A percentile compares a stretch with the other conserved stretches of the same genome.
Conservation (phyloP, 164 flowering plant species). For the Chloranthus sessilifolius region DNA sequence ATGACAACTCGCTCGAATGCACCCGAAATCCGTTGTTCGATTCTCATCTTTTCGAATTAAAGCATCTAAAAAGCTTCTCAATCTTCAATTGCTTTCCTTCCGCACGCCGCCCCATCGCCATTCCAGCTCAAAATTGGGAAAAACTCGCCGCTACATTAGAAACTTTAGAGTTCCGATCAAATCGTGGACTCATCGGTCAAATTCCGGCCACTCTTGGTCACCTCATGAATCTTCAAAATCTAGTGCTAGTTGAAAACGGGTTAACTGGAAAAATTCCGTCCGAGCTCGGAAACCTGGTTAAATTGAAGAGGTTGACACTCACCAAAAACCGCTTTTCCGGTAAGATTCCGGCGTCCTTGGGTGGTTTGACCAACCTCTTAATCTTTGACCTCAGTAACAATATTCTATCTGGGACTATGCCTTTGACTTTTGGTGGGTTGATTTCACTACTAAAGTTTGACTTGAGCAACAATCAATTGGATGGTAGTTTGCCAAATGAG, state of each 20-base stretch:
- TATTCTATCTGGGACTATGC: conserved; percentile 53
- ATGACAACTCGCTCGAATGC: conserved; percentile 71
- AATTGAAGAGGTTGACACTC: conserved; percentile 46
- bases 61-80: conserved; percentile 57
- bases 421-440: conserved; percentile 52
- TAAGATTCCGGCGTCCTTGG: conserved; percentile 42
- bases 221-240: conserved; percentile 50
- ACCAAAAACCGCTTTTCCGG: conserved; percentile 52
- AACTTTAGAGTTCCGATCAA: conserved; percentile 65
- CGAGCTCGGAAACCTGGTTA: conserved; percentile 36
- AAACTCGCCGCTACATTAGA: conserved; percentile 47
- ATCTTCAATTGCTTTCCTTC: conserved; percentile 66
- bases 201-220: conserved; percentile 42
- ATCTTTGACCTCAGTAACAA: conserved; percentile 79
- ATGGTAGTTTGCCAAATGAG: conserved; percentile 51
- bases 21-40: conserved; percentile 34
- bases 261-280: conserved; percentile 47
- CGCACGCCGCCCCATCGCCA: conserved; percentile 25
- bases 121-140: conserved; percentile 43
- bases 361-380: conserved; percentile 40
- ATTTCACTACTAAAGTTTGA: conserved; percentile 78
- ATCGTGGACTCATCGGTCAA: conserved; percentile 58
- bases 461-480: conserved; percentile 59
- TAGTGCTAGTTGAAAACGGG: conserved; percentile 59
- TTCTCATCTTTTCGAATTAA: conserved; percentile 50